These are phyloP conservation scores for Rhizophora apiculata DNA, from an alignment of 345 rosid species.

Conservation along the genomic window DNA sequence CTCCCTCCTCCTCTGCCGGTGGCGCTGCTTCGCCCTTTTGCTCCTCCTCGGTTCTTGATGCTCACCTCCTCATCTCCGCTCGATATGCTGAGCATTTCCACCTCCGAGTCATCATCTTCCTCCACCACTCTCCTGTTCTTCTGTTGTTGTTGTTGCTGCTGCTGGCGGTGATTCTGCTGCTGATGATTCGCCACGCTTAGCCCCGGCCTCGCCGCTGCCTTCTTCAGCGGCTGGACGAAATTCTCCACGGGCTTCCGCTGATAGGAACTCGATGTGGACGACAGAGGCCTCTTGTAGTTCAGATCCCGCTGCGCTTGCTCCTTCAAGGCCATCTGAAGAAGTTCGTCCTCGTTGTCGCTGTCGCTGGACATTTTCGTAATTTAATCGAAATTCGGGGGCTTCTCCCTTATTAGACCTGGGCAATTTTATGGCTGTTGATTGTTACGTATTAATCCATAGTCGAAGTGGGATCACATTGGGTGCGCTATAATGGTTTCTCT, in stretches of 20 bases:
- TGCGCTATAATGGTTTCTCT: too few relatives aligned
- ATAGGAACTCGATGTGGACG: slow-evolving; percentile 15
- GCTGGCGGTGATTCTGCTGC: not conserved
- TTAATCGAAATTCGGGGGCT: not conserved
- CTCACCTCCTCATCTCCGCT: slow-evolving; percentile 86
- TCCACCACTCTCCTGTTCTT: slow-evolving; percentile 40
- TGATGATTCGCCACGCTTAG: not conserved
- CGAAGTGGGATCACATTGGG: too few relatives aligned
- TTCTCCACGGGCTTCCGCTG: slow-evolving; percentile 58
- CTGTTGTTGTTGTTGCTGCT: slow-evolving; percentile 3
- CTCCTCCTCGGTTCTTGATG: slow-evolving; percentile 38
- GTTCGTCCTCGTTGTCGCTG: slow-evolving; percentile 95
- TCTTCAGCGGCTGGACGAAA: slow-evolving; percentile 66
- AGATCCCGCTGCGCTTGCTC: slow-evolving; percentile 82
- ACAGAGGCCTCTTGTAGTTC: slow-evolving; percentile 58
- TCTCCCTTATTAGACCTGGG: not conserved
- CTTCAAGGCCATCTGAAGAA: slow-evolving; percentile 88
- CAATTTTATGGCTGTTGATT: not conserved
- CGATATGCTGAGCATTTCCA: slow-evolving; percentile 96
- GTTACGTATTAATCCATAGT: too few relatives aligned
- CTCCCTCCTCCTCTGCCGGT: slow-evolving; percentile 29
- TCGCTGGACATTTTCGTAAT: slow-evolving; percentile 65
- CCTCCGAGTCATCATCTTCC: slow-evolving; percentile 92
- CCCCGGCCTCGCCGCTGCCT: slow-evolving; percentile 17
- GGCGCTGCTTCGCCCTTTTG: slow-evolving; percentile 19